Evolutionary conservation across 1,284 basidiomycete genomes (phyloP), one percentile per base, ranked within the genome.

Genomic region (Moesziomyces sp.): DNA sequence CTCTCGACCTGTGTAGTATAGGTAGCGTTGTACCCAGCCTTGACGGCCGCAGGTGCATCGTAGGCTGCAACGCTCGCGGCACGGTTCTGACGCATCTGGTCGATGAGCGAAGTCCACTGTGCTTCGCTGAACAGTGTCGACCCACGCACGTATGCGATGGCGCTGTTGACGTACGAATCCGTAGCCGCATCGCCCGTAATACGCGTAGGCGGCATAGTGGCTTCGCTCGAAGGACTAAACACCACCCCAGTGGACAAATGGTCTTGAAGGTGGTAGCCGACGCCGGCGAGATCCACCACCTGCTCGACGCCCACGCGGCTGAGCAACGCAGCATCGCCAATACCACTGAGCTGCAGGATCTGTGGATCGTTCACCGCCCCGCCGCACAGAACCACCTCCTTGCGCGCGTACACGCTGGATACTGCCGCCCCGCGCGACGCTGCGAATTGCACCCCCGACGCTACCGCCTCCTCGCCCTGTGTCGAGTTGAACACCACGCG

Each of bases 101-200:
- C 74, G 52, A 57, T 75, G 55, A 45, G 59, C n/a, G n/a, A 21
- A 14, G 18, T 14, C 68, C 68, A 71, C 16, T 44, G 23, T 0
- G 24, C 7, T 23, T 76, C 51, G 26, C 88, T 87, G 44, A 89
- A 83, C 23, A 90, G 85, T 26, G 85, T 85, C 18, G 87, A 86
- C 38, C 88, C 83, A 81, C 90, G 89, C 70, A 90, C 86, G 82
- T 91, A 92, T 5, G 88, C 89, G 7, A 89, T 88, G 9, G 89
- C 88, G 1, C 88, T 88, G 86, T 91, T 91, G 84, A 91, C 87
- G 81, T 88, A 89, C 3, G 89, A 90, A 24, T 89, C 85, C 83
- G 88, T 87, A 0, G 86, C 83, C 6, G 85, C 69, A 7, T 87
- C 79, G 24, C 69, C 61, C n/a, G 74, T 79, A 4, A 76, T 38